A percentile compares a stretch with the other conserved stretches of the same genome.
These are phyloP conservation scores for Grigorovia humatica DNA, from an alignment of 805 yeast species.

Conservation along the genomic window DNA sequence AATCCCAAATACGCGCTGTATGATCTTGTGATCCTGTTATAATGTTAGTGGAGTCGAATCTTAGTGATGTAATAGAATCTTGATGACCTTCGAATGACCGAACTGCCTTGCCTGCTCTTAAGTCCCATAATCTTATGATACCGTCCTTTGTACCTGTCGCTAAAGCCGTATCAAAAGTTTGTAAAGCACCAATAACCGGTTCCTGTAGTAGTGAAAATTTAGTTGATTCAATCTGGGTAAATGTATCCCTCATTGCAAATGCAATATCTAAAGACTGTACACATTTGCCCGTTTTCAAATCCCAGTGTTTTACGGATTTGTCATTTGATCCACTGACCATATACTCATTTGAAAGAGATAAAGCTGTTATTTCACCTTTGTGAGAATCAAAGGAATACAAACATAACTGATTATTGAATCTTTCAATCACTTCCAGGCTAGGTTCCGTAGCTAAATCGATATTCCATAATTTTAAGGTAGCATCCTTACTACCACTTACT, in stretches of 20 bases:
- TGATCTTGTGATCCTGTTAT: conserved; percentile 56
- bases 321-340: conserved; percentile 62
- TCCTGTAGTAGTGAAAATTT: conserved; percentile 2
- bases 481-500: conserved; percentile 52
- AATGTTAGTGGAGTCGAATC: conserved; percentile 52
- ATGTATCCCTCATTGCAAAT: conserved; percentile 13
- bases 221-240: conserved; percentile 4
- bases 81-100: conserved; percentile 56
- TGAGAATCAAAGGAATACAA: conserved; percentile 51
- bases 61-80: conserved; percentile 54
- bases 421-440: conserved; percentile 10
- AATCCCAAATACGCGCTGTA: conserved; percentile 59
- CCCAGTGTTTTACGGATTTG: conserved; percentile 69
- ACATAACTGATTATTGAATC: conserved; percentile 27
- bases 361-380: conserved; percentile 53
- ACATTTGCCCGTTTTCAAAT: conserved; percentile 52
- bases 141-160: conserved; percentile 76
- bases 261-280: conserved; percentile 55
- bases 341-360: conserved; percentile 41
- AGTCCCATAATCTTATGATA: conserved; percentile 63
- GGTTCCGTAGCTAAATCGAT: conserved; percentile 23
- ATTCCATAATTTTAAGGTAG: conserved; percentile 55
- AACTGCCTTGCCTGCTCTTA: conserved; percentile 58
- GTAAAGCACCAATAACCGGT: conserved; percentile 54
- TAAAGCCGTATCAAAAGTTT: conserved; percentile 62